Percentiles rank a stretch among this genome's conserved stretches.
Conservation (phyloP, 2,329 filamentous ascomycete species). For the Cephalotrichum gorgonifer region DNA sequence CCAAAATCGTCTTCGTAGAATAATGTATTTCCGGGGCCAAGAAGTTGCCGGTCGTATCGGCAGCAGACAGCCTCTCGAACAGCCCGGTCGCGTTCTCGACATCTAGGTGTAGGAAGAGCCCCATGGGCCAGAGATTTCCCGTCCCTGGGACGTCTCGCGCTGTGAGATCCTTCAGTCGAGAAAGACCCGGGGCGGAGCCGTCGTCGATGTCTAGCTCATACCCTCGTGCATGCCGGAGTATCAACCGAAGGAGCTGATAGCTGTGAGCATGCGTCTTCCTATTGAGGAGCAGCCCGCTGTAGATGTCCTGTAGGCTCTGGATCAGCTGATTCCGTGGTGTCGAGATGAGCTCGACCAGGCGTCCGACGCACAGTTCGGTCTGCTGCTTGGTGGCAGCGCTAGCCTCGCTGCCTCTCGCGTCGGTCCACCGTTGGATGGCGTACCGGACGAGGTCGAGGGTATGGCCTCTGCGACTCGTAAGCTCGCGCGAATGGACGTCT, state of each 20-base stretch:
- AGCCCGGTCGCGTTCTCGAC: neutral
- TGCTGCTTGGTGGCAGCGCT: neutral
- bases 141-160: no score
- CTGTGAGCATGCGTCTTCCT: conserved; percentile 21
- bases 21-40: neutral
- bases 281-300: neutral
- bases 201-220: conserved; percentile 15
- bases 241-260: conserved; percentile 14
- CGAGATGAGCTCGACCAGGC: neutral
- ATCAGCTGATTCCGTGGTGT: neutral
- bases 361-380: neutral
- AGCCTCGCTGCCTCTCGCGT: neutral
- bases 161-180: neutral
- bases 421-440: neutral
- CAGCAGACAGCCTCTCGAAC: neutral
- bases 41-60: neutral
- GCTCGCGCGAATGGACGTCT: neutral
- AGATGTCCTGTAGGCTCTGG: neutral
- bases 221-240: conserved; percentile 9
- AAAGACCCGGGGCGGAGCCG: conserved; percentile 5
- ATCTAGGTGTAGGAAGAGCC: neutral
- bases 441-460: neutral
- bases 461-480: neutral
- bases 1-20: neutral
- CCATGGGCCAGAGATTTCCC: conserved; percentile 8